phyloP scores from a whole-genome alignment of 2,329 filamentous ascomycete genomes.

The Apiospora hydei region DNA sequence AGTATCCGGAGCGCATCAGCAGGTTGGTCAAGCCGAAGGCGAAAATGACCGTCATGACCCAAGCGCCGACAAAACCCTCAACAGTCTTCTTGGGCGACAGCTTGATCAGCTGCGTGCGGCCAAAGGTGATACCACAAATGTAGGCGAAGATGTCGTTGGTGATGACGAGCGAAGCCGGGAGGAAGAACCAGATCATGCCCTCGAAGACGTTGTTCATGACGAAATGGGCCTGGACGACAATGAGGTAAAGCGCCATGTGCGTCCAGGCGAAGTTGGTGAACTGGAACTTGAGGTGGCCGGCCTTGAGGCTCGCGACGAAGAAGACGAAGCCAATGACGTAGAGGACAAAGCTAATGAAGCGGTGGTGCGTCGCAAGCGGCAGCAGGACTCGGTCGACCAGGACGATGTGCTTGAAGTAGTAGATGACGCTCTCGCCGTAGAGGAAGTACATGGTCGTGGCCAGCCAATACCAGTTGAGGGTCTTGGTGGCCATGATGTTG shows the following conservation, averaged over 20 bases:
- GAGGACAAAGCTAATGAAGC: constrained; percentile 98
- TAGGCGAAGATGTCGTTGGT: constrained; percentile 99
- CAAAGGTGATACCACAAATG: constrained; percentile 96
- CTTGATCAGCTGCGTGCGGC: constrained; percentile 95
- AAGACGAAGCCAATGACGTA: constrained; percentile 99
- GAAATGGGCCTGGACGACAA: constrained; percentile 97
- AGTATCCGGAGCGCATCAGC: constrained; percentile 91
- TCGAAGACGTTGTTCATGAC: constrained; percentile 99
- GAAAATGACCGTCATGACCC: constrained; percentile 92
- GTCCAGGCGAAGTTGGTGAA: constrained; percentile 99
- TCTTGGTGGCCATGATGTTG: constrained; percentile 92
- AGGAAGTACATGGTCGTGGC: constrained; percentile 99
- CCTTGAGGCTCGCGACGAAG: constrained; percentile 93
- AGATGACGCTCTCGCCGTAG: constrained; percentile 98
- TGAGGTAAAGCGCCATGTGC: constrained; percentile 97
- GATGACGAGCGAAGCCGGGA: constrained; percentile 93
- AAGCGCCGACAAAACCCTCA: constrained; percentile 94
- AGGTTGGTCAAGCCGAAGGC: constrained; percentile 83
- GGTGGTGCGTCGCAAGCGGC: constrained; percentile 93
- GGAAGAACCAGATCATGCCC: constrained; percentile 99
- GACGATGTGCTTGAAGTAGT: constrained; percentile 99
- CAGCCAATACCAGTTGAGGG: constrained; percentile 98
- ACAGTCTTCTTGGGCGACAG: constrained; percentile 99
- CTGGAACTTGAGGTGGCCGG: constrained; percentile 96
- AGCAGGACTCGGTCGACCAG: constrained; percentile 92